Conservation (phyloP, 2,329 filamentous ascomycete species). For the Aspergillus ruber region DNA sequence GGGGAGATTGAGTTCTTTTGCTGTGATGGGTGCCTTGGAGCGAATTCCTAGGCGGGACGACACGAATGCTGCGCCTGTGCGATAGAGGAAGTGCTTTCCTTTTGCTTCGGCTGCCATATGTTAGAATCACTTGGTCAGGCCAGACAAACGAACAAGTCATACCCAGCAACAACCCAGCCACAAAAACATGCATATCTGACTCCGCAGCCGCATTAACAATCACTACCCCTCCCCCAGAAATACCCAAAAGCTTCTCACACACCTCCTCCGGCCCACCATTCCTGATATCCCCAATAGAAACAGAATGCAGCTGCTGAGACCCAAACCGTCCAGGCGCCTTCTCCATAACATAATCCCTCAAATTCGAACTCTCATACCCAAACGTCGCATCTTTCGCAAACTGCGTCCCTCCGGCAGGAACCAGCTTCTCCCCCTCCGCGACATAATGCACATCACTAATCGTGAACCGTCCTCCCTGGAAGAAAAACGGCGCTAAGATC, state of each 20-base stretch:
- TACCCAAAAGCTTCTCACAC: constrained; percentile 32
- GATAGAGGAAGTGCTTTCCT: constrained; percentile 41
- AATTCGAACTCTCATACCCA: constrained; percentile 50
- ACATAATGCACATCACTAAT: constrained; percentile 56
- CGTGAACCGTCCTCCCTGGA: constrained; percentile 53
- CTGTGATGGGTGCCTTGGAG: constrained; percentile 46
- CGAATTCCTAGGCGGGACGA: constrained; percentile 48
- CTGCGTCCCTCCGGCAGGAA: constrained; percentile 49
- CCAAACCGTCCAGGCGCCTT: constrained; percentile 44
- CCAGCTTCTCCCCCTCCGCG: constrained; percentile 42
- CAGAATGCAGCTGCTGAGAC: constrained; percentile 35
- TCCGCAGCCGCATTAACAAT: constrained; percentile 51
- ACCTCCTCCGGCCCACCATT: constrained; percentile 40
- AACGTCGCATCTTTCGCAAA: constrained; percentile 55
- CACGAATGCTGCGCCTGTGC: constrained; percentile 44
- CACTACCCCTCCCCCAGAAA: constrained; percentile 38
- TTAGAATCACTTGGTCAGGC: neutral
- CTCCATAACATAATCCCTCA: constrained; percentile 49
- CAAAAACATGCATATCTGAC: constrained; percentile 51
- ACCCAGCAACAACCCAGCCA: constrained; percentile 43
- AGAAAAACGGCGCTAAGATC: constrained; percentile 54
- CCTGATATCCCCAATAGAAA: constrained; percentile 46
- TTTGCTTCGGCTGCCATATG: constrained; percentile 23
- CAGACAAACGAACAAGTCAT: neutral
- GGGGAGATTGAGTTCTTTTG: constrained; percentile 36